Base-by-base conservation (phyloP, 139 green algal species). In the Closterium sp. region DNA sequence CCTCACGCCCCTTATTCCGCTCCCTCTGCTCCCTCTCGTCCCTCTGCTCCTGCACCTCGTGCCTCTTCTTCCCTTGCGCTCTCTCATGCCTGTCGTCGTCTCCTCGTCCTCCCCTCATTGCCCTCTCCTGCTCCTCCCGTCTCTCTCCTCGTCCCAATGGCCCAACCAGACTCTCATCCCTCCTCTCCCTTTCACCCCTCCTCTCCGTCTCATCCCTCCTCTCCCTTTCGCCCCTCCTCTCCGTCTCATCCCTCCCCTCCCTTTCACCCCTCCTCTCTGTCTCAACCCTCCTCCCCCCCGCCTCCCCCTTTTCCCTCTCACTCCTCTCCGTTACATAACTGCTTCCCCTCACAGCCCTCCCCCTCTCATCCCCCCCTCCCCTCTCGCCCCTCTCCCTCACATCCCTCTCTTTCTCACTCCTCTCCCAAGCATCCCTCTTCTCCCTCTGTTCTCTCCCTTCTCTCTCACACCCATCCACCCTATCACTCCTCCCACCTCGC, bases 61-160 rank as follows among this genome's bases (percentile, higher is more conserved):
- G 86, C 85, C 33, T 93, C n/a, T 94, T 38, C 36, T 91, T 90
- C 35, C 94, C 84, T 43, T 43, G 21, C n/a, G 23, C 55, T 76
- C 16, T 4, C 55, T 76, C 55, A 3, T 76, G 55, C 25, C 16
- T 2, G 25, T 6, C 2, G 2, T 2, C 55, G 23, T 16, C 55
- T 76, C 25, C 55, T 28, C 55, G 55, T 76, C 55, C 55, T 19
- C 16, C 4, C 55, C 10, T 28, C 55, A 76, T 19, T 76, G 16
- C 4, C 25, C 55, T 76, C 55, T 90, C 28, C n/a, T 32, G 25
- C 21, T 92, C 85, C 86, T 30, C 90, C 34, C 25, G 12, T 34
- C 21, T 86, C 88, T 1, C 69, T 16, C 33, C 1, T 34, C 33
- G 19, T 55, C 88, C 88, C 88, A 31, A 5, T 76, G 55, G 55